Evolutionary conservation across 2,329 filamentous ascomycete genomes (phyloP).

Genomic region (Pseudogymnoascus sp.): DNA sequence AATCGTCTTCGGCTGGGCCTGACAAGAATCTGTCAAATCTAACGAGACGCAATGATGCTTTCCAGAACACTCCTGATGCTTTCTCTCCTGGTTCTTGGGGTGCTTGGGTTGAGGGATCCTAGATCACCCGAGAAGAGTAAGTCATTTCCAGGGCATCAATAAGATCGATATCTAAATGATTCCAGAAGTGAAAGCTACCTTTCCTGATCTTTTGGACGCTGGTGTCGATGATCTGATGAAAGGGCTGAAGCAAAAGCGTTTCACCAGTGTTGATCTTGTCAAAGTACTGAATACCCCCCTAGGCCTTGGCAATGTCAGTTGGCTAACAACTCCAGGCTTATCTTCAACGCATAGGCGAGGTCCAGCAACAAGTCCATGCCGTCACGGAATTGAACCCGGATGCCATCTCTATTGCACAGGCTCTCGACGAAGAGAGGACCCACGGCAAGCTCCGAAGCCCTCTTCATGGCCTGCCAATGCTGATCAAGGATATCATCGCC

Average conservation of each 20-base stretch:
- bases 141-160: neutral
- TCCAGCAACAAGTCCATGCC: conserved; percentile 18
- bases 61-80: neutral
- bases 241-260: conserved; percentile 42
- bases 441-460: conserved; percentile 25
- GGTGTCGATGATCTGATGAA: conserved; percentile 41
- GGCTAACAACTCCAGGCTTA: conserved; percentile 17
- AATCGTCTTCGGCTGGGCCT: neutral
- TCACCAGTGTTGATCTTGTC: conserved; percentile 50
- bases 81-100: neutral
- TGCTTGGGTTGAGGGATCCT: neutral
- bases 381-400: conserved; percentile 28
- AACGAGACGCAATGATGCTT: neutral
- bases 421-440: conserved; percentile 23
- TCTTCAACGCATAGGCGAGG: conserved; percentile 21
- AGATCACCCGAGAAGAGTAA: neutral
- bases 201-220: conserved; percentile 39
- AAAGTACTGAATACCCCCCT: conserved; percentile 23
- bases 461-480: conserved; percentile 50
- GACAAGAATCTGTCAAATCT: neutral
- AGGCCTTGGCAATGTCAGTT: conserved; percentile 35
- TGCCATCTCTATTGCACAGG: conserved; percentile 23
- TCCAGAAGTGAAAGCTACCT: conserved; percentile 9
- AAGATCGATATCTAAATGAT: neutral
- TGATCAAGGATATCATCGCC: conserved; percentile 56